Percentiles rank a stretch among this genome's conserved stretches.
Conservation (phyloP, 495 filamentous ascomycete genomes). For the Podospora bellae-mahoneyi region DNA sequence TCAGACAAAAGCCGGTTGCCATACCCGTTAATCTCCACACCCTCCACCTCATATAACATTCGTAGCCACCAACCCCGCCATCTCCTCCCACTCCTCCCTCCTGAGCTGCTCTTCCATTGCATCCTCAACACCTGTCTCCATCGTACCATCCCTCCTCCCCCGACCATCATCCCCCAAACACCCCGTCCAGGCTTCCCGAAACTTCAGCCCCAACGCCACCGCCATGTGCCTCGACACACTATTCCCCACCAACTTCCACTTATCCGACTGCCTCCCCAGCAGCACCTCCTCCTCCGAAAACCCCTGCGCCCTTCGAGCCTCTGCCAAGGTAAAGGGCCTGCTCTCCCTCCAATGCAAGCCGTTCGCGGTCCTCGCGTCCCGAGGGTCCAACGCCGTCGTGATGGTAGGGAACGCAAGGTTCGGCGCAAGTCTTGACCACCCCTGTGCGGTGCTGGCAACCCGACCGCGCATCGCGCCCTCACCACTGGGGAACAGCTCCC, state of each 20-base stretch:
- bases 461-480: slow-evolving; percentile 4
- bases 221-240: slow-evolving; percentile 64
- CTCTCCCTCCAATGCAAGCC: slow-evolving; percentile 60
- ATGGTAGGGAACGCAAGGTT: slow-evolving; percentile 55
- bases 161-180: slow-evolving; percentile 30
- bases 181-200: slow-evolving; percentile 56
- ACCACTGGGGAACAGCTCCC: slow-evolving; percentile 29
- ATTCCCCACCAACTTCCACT: slow-evolving; percentile 66
- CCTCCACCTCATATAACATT: neutral
- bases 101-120: neutral
- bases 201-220: slow-evolving; percentile 56
- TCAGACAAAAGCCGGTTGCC: neutral
- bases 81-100: slow-evolving; percentile 1
- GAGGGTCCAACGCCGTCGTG: slow-evolving; percentile 43
- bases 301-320: slow-evolving; percentile 62
- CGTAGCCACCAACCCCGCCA: neutral
- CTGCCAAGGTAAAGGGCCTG: slow-evolving; percentile 56
- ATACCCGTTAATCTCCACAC: neutral
- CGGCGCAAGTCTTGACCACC: slow-evolving; percentile 53
- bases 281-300: slow-evolving; percentile 66
- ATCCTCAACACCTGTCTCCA: neutral
- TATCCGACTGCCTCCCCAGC: slow-evolving; percentile 48
- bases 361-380: slow-evolving; percentile 46
- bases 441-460: slow-evolving; percentile 25
- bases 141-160: neutral